Evolutionary conservation across 176 grass and related monocot genomes (phyloP).

Genomic region (Juncus effusus): DNA sequence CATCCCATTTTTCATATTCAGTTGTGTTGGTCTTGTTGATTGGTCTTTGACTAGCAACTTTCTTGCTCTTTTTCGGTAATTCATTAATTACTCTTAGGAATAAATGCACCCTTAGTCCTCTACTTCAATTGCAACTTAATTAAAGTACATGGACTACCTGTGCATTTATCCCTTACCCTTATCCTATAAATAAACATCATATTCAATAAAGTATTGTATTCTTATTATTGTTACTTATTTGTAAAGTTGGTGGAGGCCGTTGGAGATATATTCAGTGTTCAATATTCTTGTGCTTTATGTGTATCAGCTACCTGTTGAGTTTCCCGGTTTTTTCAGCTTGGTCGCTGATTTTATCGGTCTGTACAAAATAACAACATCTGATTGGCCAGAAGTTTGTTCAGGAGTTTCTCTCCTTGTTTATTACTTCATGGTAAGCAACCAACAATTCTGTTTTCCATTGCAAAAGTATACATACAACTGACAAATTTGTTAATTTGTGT

Average conservation of each 20-base stretch:
- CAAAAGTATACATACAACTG: not conserved
- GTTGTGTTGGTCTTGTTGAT: constrained; percentile 92
- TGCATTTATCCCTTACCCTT: not conserved
- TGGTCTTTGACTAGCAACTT: constrained; percentile 98
- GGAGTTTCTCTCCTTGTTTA: constrained; percentile 71
- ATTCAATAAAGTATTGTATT: too few relatives aligned
- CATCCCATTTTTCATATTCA: constrained; percentile 95
- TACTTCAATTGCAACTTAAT: not conserved
- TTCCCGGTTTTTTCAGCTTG: constrained; percentile 54
- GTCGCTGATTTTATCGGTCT: constrained; percentile 87
- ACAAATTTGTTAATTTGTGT: constrained; percentile 20
- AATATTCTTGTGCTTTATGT: constrained; percentile 91
- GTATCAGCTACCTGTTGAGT: constrained; percentile 73
- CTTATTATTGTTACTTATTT: not conserved
- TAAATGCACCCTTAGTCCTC: not conserved
- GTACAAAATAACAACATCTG: constrained; percentile 76
- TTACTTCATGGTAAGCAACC: constrained; percentile 87
- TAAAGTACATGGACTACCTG: too few relatives aligned
- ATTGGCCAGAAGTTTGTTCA: constrained; percentile 83
- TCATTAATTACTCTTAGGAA: constrained; percentile 4
- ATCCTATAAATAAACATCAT: not conserved
- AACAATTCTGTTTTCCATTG: not conserved
- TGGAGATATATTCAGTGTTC: constrained; percentile 81
- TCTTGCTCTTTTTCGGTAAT: constrained; percentile 94
- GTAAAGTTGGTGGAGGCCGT: constrained; percentile 77